These are phyloP conservation scores for Sporisorium sorghi DNA, from an alignment of 1,284 basidiomycete genomes.

Conservation along the genomic window DNA sequence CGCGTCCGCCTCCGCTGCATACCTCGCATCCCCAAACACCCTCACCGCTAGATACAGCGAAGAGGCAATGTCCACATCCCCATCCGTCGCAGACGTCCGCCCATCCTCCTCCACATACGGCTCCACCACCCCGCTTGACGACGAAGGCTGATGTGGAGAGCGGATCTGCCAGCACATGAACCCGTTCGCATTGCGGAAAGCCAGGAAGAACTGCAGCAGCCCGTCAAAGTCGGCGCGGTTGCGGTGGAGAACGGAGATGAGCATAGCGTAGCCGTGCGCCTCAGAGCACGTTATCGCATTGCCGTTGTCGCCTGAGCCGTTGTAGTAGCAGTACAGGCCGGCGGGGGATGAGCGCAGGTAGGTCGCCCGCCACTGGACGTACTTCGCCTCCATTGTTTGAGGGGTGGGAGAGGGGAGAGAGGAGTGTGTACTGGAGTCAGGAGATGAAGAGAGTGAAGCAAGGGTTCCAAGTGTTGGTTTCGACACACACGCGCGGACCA, in stretches of 20 bases:
- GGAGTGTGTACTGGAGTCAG: background rate
- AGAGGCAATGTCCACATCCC: slow-evolving; percentile 64
- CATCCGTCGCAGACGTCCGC: slow-evolving; percentile 57
- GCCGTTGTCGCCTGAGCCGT: slow-evolving; percentile 56
- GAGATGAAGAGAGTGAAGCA: background rate
- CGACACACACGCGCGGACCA: slow-evolving; percentile 12
- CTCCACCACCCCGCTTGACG: slow-evolving; percentile 12
- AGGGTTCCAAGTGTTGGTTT: slow-evolving; percentile 11
- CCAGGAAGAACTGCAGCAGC: slow-evolving; percentile 54
- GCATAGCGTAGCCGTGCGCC: slow-evolving; percentile 65
- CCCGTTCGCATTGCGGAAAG: slow-evolving; percentile 53
- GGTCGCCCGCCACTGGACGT: slow-evolving; percentile 36
- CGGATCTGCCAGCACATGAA: slow-evolving; percentile 66
- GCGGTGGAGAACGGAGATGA: slow-evolving; percentile 59
- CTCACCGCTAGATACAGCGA: slow-evolving; percentile 51
- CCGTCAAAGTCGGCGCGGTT: slow-evolving; percentile 60
- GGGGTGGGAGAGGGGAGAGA: background rate
- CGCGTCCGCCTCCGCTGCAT: slow-evolving; percentile 42
- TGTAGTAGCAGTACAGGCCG: slow-evolving; percentile 63
- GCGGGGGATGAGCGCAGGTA: slow-evolving; percentile 36
- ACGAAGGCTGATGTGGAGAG: slow-evolving; percentile 16
- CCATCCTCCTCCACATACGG: slow-evolving; percentile 59
- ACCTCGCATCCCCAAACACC: slow-evolving; percentile 41
- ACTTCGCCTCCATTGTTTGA: slow-evolving; percentile 53
- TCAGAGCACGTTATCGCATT: slow-evolving; percentile 66